phyloP scores from a whole-genome alignment of 2,329 filamentous ascomycete genomes.

The Rosellinia necatrix region DNA sequence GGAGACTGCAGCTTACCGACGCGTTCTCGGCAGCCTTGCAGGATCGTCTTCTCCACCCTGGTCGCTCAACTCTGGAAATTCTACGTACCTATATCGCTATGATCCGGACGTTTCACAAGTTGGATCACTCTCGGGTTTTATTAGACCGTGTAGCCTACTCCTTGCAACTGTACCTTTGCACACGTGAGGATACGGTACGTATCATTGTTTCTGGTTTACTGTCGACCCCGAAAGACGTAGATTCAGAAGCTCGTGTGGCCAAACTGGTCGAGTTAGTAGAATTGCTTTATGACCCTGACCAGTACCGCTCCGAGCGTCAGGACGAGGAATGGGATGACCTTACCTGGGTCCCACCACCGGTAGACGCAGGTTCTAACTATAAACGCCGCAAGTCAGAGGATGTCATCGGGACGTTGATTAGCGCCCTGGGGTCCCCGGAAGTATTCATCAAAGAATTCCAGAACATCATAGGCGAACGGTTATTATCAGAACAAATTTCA shows the following conservation, averaged over 20 bases:
- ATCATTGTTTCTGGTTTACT: constrained; percentile 78
- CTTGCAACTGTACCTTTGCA: constrained; percentile 75
- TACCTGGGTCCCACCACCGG: constrained; percentile 89
- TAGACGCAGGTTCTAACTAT: constrained; percentile 92
- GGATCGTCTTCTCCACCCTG: constrained; percentile 72
- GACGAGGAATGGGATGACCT: constrained; percentile 85
- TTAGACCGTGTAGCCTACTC: constrained; percentile 75
- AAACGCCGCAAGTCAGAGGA: constrained; percentile 87
- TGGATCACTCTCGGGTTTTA: constrained; percentile 78
- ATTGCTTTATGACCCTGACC: constrained; percentile 65
- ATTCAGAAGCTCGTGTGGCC: constrained; percentile 46
- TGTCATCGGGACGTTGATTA: constrained; percentile 88
- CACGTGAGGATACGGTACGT: constrained; percentile 76
- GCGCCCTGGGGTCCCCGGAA: constrained; percentile 85
- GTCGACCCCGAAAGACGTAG: constrained; percentile 59
- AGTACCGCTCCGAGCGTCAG: constrained; percentile 55
- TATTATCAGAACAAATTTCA: constrained; percentile 68
- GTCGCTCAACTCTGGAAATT: constrained; percentile 76
- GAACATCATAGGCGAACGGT: constrained; percentile 80
- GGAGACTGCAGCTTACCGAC: constrained; percentile 71
- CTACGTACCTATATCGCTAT: constrained; percentile 78
- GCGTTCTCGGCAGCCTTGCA: constrained; percentile 70
- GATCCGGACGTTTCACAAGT: constrained; percentile 74
- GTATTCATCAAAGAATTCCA: constrained; percentile 95
- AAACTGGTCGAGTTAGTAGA: constrained; percentile 70